Percentiles rank a stretch among this genome's conserved stretches.
Conservation (phyloP, 2,329 filamentous ascomycete species). For the Knufia fluminis region DNA sequence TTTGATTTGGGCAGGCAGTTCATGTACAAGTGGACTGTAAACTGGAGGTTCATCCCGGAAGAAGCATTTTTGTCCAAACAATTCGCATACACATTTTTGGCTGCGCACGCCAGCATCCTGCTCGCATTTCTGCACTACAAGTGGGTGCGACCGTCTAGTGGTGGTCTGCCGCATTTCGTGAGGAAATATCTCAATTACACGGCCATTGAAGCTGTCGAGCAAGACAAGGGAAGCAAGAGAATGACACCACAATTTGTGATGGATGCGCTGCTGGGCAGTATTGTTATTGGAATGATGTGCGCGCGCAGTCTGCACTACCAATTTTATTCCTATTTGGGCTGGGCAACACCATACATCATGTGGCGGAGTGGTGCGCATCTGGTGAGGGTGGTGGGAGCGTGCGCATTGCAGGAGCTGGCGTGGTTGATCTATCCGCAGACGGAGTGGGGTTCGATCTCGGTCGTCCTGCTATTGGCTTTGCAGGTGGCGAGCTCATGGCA, state of each 20-base stretch:
- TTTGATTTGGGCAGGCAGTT: slow-evolving; percentile 90
- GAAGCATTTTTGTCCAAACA: slow-evolving; percentile 61
- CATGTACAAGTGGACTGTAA: slow-evolving; percentile 97
- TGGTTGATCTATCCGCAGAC: slow-evolving; percentile 94
- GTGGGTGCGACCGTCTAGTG: slow-evolving; percentile 63
- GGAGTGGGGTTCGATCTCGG: slow-evolving; percentile 51
- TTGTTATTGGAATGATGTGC: slow-evolving; percentile 71
- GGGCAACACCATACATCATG: slow-evolving; percentile 77
- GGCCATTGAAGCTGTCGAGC: slow-evolving; percentile 24
- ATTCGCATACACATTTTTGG: slow-evolving; percentile 61
- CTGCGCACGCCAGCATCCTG: slow-evolving; percentile 57
- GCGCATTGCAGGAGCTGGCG: slow-evolving; percentile 76
- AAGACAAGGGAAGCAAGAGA: slow-evolving; percentile 43
- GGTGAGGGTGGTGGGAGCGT: slow-evolving; percentile 57
- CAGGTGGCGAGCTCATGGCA: slow-evolving; percentile 42
- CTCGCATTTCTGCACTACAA: slow-evolving; percentile 54
- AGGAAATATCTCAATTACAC: slow-evolving; percentile 37
- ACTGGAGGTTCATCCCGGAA: slow-evolving; percentile 93
- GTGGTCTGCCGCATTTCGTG: slow-evolving; percentile 46
- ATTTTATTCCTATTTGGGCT: slow-evolving; percentile 86
- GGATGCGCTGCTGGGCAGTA: slow-evolving; percentile 66
- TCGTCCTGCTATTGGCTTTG: slow-evolving; percentile 60
- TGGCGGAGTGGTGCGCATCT: slow-evolving; percentile 68
- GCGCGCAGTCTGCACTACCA: slow-evolving; percentile 88
- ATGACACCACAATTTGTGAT: slow-evolving; percentile 65